phyloP scores from a whole-genome alignment of 306 rosid genomes.

The Citrullus colocynthis region DNA sequence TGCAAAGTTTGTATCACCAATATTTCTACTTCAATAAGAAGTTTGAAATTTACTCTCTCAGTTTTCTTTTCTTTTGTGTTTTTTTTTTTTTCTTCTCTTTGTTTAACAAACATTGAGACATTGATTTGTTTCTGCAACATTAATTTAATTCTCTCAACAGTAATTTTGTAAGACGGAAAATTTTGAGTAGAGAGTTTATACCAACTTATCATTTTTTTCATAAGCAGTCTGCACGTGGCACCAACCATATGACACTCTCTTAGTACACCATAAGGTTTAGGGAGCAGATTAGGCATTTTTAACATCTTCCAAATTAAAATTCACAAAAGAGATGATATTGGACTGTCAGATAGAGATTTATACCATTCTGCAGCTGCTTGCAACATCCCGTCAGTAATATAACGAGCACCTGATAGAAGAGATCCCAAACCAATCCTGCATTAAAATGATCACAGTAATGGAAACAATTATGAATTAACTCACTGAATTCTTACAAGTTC shows the following conservation, averaged over 20 bases:
- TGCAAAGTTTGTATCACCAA: too few relatives aligned
- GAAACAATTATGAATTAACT: background rate
- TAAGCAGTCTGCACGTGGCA: background rate
- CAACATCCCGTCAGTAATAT: conserved; percentile 88
- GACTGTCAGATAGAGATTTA: background rate
- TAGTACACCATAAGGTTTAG: background rate
- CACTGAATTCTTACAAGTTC: background rate
- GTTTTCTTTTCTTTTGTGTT: too few relatives aligned
- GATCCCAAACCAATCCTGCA: conserved; percentile 95
- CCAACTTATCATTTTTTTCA: background rate
- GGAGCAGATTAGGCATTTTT: background rate
- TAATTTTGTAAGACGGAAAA: too few relatives aligned
- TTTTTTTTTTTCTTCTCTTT: too few relatives aligned
- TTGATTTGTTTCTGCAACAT: too few relatives aligned
- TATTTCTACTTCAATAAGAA: too few relatives aligned
- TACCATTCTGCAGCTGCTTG: conserved; percentile 99
- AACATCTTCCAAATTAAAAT: background rate
- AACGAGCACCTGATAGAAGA: conserved; percentile 79
- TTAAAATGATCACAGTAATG: conserved; percentile 3
- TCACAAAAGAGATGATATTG: background rate
- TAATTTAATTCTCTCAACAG: too few relatives aligned
- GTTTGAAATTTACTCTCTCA: too few relatives aligned
- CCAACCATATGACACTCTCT: background rate
- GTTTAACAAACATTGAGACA: too few relatives aligned
- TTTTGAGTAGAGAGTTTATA: too few relatives aligned